phyloP scores from a whole-genome alignment of 2,329 filamentous ascomycete genomes.

The Pyrenophora seminiperda region DNA sequence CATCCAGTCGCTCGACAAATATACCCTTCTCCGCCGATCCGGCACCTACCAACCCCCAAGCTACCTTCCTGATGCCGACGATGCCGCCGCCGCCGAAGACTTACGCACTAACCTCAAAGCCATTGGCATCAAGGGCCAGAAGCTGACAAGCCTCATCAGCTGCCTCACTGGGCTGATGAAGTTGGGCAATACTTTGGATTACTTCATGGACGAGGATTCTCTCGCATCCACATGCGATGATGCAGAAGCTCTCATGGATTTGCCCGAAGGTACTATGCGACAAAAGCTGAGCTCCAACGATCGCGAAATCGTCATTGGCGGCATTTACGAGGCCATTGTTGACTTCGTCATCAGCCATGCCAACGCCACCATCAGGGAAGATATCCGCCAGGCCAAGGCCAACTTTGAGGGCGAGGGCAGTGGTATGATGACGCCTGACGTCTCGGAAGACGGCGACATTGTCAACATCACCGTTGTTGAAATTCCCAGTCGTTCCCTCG shows the following conservation, averaged over 20 bases:
- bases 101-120: constrained; percentile 85
- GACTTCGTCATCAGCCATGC: constrained; percentile 93
- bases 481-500: constrained; percentile 76
- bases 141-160: constrained; percentile 82
- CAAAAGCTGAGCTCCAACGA: constrained; percentile 83
- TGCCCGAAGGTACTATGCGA: constrained; percentile 82
- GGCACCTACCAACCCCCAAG: constrained; percentile 84
- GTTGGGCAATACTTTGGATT: constrained; percentile 86
- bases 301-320: constrained; percentile 78
- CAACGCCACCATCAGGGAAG: constrained; percentile 79
- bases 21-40: constrained; percentile 79
- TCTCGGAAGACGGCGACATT: constrained; percentile 77
- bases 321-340: constrained; percentile 89
- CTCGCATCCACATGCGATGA: constrained; percentile 89
- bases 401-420: constrained; percentile 64
- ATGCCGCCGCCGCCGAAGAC: constrained; percentile 90
- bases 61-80: constrained; percentile 90
- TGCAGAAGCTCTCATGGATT: constrained; percentile 80
- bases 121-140: constrained; percentile 89
- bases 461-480: constrained; percentile 90
- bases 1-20: constrained; percentile 76
- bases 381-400: constrained; percentile 70
- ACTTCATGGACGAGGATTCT: constrained; percentile 80
- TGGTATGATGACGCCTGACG: constrained; percentile 65
- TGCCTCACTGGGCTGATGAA: constrained; percentile 86